Base-by-base conservation (phyloP, 257 asterid genomes). In the Nicotiana knightiana region DNA sequence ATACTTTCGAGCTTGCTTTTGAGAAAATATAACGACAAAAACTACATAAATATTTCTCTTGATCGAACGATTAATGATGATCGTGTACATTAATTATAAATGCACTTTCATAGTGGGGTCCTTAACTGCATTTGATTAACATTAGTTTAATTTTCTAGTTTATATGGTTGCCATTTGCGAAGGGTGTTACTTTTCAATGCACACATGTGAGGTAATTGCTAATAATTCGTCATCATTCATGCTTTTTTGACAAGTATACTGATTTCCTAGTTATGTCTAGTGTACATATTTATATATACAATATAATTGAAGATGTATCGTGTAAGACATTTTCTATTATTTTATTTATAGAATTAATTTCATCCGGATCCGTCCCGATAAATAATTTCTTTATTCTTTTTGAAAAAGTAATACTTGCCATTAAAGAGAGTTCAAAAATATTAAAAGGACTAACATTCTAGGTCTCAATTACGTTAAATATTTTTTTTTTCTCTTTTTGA, bases 151-250 rank as follows among this genome's bases (percentile, higher is more conserved):
- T 21, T 21, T 21, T 21, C 24, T 21, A 21, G 24, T 21, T 67
- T 18, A 9, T 37, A 37, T 5, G 9, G 39, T 68, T 43, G 9
- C 48, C 48, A 68, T 39, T 68, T 37, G 35, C 7, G 24, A 54
- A 39, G 59, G 78, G 21, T 30, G 12, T 70, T 43, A 21, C 3
- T 70, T 70, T 70, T 4, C 59, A 70, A 21, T 70, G 12, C 78
- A 70, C 78, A 70, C 18, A 21, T 43, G 54, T 26, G 43, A 73
- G 37, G 2, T 16, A 66, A 66, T 15, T 65, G 17, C 15, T 67
- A 33, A 32, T 67, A 48, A 48, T 15, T 73, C 62, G 79, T 73
- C 79, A 73, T 73, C 79, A 73, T 48, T 73, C 79, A 73, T 48
- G 79, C 62, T 71, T 71, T 71, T 71, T 46, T 71, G 79, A 71